Evolutionary conservation across 345 rosid genomes (phyloP).

Genomic region (Salix purpurea): DNA sequence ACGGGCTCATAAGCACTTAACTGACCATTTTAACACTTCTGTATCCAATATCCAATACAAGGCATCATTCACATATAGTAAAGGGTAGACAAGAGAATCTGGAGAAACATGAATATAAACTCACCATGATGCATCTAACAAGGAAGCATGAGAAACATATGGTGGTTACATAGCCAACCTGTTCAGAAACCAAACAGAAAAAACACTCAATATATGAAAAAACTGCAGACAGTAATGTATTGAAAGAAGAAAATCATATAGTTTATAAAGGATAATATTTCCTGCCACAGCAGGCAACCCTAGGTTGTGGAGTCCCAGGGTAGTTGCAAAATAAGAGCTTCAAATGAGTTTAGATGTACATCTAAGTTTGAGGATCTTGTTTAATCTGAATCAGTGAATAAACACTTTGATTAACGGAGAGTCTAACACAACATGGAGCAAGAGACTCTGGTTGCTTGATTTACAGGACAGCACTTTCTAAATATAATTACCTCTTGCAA

Average conservation of each 20-base stretch:
- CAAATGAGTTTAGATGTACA: background rate
- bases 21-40: background rate
- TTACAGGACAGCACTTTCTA: background rate
- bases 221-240: background rate
- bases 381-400: background rate
- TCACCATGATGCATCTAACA: slow-evolving; percentile 83
- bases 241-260: background rate
- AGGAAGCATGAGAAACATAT: slow-evolving; percentile 91
- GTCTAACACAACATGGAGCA: background rate
- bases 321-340: background rate
- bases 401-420: background rate
- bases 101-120: slow-evolving; percentile 7
- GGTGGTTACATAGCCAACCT: slow-evolving; percentile 96
- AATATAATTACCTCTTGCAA: slow-evolving; percentile 66
- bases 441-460: background rate
- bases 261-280: background rate
- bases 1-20: background rate
- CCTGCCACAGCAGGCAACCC: background rate
- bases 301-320: background rate
- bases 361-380: background rate
- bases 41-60: background rate
- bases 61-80: background rate
- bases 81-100: background rate
- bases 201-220: background rate
- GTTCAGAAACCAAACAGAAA: slow-evolving; percentile 26